A percentile compares a stretch with the other conserved stretches of the same genome.
Conservation (phyloP, 164 flowering plant genomes). For the Taxillus chinensis region DNA sequence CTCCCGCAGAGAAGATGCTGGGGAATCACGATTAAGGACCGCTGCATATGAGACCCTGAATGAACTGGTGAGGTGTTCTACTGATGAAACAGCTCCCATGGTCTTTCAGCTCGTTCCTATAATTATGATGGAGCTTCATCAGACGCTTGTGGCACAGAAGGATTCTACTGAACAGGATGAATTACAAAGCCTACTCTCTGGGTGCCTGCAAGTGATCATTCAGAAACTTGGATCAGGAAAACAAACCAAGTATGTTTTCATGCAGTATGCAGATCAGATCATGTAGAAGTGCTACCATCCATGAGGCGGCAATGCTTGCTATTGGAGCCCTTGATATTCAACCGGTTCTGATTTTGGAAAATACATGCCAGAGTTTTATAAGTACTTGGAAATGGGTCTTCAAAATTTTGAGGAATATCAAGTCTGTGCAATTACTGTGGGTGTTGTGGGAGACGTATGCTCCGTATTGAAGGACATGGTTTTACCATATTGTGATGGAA, state of each 20-base stretch:
- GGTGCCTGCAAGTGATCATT: conserved; percentile 53
- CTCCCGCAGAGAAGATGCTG: conserved; percentile 54
- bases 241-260: conserved; percentile 29
- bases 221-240: conserved; percentile 47
- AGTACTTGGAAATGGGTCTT: conserved; percentile 55
- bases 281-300: conserved; percentile 56
- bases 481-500: conserved; percentile 55
- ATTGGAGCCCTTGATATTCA: conserved; percentile 55
- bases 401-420: conserved; percentile 66
- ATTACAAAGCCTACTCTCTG: conserved; percentile 58
- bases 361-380: conserved; percentile 50
- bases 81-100: conserved; percentile 45
- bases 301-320: conserved; percentile 64
- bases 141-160: conserved; percentile 40
- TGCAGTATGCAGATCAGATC: conserved; percentile 55
- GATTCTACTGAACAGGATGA: conserved; percentile 44
- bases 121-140: conserved; percentile 49
- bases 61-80: conserved; percentile 59
- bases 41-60: conserved; percentile 56
- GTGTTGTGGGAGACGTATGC: conserved; percentile 56
- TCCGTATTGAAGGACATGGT: conserved; percentile 51
- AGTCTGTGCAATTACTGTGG: conserved; percentile 55
- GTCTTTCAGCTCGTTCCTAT: conserved; percentile 43
- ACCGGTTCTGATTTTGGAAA: conserved; percentile 41
- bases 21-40: conserved; percentile 49